phyloP scores from a whole-genome alignment of 78 protist genomes.

The Acrasis kona region DNA sequence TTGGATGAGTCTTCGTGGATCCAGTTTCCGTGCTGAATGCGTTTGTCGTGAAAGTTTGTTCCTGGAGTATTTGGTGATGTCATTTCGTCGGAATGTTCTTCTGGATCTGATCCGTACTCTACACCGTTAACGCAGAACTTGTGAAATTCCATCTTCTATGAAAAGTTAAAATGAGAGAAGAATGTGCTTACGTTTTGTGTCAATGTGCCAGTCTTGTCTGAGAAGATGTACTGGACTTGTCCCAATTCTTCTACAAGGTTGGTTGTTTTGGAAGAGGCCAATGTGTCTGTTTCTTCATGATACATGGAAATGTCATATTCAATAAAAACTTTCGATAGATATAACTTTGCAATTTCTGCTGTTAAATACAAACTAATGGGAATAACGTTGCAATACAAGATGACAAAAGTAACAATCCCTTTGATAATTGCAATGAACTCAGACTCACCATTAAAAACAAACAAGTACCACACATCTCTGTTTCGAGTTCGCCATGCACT shows the following conservation, averaged over 20 bases:
- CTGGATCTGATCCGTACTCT: background rate
- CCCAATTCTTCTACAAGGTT: slow-evolving; percentile 84
- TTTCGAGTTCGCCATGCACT: background rate
- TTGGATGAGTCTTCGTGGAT: too few species aligned
- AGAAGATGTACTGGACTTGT: slow-evolving; percentile 60
- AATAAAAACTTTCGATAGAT: slow-evolving; percentile 43
- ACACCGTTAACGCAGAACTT: slow-evolving; percentile 22
- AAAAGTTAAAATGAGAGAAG: too few species aligned
- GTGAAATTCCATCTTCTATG: slow-evolving; percentile 84
- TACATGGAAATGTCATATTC: slow-evolving; percentile 24
- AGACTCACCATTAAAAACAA: background rate
- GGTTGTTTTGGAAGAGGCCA: background rate
- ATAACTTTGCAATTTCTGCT: slow-evolving; percentile 72
- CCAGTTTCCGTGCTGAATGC: too few species aligned
- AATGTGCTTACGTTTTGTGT: slow-evolving; percentile 78
- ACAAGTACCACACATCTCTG: background rate
- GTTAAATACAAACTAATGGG: slow-evolving; percentile 81
- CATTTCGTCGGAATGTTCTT: background rate
- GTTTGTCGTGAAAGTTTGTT: too few species aligned
- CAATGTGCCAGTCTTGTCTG: slow-evolving; percentile 97
- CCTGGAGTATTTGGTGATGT: background rate
- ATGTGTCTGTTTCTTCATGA: slow-evolving; percentile 24
- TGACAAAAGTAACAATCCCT: slow-evolving; percentile 55
- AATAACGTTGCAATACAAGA: slow-evolving; percentile 73
- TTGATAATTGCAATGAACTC: background rate